Evolutionary conservation across 768 basidiomycete genomes (phyloP).

Genomic region (Hypholoma fasciculare): DNA sequence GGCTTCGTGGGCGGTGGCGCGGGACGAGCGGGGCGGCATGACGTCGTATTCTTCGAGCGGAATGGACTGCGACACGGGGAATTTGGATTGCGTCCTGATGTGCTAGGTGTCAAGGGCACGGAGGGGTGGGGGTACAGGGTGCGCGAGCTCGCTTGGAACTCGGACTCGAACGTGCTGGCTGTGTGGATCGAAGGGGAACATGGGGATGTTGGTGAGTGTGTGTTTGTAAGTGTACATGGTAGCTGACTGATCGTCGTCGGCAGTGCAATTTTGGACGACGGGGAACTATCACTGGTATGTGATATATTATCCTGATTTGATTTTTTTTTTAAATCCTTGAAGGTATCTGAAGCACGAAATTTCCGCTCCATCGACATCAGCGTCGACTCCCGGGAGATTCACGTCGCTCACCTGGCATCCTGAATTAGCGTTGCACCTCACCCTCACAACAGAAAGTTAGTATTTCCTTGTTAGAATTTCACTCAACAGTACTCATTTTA

Average conservation of each 20-base stretch:
- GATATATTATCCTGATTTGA: background rate
- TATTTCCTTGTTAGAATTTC: conserved; percentile 1
- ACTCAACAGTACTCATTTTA: background rate
- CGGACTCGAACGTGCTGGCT: conserved; percentile 82
- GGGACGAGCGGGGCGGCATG: conserved; percentile 70
- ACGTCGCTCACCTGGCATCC: conserved; percentile 87
- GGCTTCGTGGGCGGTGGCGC: conserved; percentile 72
- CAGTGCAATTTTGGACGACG: conserved; percentile 93
- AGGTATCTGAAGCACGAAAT: conserved; percentile 97
- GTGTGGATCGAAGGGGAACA: conserved; percentile 77
- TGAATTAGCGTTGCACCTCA: conserved; percentile 65
- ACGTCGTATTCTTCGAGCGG: conserved; percentile 92
- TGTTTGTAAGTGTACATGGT: background rate
- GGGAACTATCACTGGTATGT: conserved; percentile 92
- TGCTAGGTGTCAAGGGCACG: conserved; percentile 31
- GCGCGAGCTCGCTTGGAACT: conserved; percentile 81
- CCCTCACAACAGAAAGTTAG: conserved; percentile 69
- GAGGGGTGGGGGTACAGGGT: conserved; percentile 69
- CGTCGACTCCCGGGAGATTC: conserved; percentile 49
- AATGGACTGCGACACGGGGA: conserved; percentile 94
- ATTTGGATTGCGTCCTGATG: conserved; percentile 56
- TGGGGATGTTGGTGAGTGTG: conserved; percentile 65
- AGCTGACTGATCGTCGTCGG: conserved; percentile 7
- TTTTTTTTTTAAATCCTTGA: background rate
- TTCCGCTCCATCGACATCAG: conserved; percentile 36